Evolutionary conservation across 108 stramenopile species (phyloP).

Genomic region (Stephanodiscus minutulus): DNA sequence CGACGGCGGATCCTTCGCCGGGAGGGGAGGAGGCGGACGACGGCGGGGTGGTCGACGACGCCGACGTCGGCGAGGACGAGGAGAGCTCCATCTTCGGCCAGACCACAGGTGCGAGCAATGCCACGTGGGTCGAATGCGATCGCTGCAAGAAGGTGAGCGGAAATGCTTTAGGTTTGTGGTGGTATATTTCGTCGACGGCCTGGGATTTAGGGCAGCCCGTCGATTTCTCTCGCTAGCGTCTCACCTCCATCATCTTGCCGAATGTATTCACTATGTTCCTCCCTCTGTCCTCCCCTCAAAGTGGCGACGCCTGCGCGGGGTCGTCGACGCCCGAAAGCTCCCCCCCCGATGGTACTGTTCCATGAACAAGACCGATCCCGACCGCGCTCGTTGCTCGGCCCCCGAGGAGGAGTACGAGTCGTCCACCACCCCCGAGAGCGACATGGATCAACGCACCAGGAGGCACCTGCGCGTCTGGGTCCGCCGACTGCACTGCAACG

Average conservation of each 20-base stretch:
- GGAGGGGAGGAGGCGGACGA: slow-evolving; percentile 11
- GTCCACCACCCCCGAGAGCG: slow-evolving; percentile 74
- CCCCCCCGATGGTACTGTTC: slow-evolving; percentile 86
- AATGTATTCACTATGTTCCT: too few relatives aligned
- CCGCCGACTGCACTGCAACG: slow-evolving; percentile 79
- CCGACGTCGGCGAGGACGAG: slow-evolving; percentile 48
- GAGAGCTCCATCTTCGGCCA: slow-evolving; percentile 87
- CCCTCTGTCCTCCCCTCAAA: slow-evolving; percentile 5
- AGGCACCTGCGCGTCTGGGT: slow-evolving; percentile 88
- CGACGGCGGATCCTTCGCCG: neutral
- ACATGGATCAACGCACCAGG: slow-evolving; percentile 79
- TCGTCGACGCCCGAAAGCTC: slow-evolving; percentile 85
- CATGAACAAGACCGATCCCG: slow-evolving; percentile 91
- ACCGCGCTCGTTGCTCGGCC: slow-evolving; percentile 81
- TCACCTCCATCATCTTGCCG: too few relatives aligned
- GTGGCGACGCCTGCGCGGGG: slow-evolving; percentile 90
- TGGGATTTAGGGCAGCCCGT: neutral
- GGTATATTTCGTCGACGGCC: neutral
- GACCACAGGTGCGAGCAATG: slow-evolving; percentile 76
- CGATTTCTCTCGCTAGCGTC: too few relatives aligned
- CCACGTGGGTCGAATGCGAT: slow-evolving; percentile 92
- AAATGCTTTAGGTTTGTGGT: neutral
- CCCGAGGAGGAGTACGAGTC: slow-evolving; percentile 90
- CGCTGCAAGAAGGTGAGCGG: slow-evolving; percentile 82
- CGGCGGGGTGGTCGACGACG: slow-evolving; percentile 19